Evolutionary conservation across 768 basidiomycete genomes (phyloP).

Genomic region (Pluteus cervinus): DNA sequence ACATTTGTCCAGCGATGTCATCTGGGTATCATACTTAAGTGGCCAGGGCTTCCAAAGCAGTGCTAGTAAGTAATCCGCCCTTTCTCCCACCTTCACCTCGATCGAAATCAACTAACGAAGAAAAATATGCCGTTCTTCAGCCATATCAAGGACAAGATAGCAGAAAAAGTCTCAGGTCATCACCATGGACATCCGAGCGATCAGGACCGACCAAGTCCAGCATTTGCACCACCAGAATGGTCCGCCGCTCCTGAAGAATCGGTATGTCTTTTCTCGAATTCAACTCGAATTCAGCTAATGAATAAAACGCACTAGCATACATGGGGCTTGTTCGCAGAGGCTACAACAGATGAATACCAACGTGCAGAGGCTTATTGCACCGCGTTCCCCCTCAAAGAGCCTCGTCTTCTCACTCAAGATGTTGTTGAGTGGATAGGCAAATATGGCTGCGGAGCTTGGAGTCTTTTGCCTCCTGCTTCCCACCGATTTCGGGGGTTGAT

Average conservation of each 20-base stretch:
- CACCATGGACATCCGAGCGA: no score
- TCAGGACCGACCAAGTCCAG: no score
- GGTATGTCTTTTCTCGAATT: neutral
- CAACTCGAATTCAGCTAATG: neutral
- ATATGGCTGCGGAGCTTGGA: conserved; percentile 49
- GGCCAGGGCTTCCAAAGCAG: no score
- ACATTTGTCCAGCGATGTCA: no score
- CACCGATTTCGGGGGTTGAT: conserved; percentile 43
- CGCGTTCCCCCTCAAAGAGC: conserved; percentile 28
- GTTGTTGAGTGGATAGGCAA: conserved; percentile 44
- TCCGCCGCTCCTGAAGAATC: conserved; percentile 2
- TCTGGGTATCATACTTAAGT: no score
- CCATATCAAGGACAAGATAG: no score
- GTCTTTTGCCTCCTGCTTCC: conserved; percentile 33
- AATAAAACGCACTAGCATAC: conserved; percentile 22
- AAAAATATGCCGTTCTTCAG: no score
- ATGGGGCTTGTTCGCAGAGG: conserved; percentile 50
- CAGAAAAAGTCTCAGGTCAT: no score
- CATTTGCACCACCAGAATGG: conserved; percentile 2
- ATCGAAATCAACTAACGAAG: no score
- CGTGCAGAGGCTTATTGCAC: conserved; percentile 47
- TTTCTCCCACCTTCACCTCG: no score
- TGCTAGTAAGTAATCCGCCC: no score
- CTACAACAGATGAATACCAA: conserved; percentile 47
- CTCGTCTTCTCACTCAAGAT: conserved; percentile 44